phyloP scores from a whole-genome alignment of 2,329 filamentous ascomycete genomes.

The Arthrinium puccinioides region DNA sequence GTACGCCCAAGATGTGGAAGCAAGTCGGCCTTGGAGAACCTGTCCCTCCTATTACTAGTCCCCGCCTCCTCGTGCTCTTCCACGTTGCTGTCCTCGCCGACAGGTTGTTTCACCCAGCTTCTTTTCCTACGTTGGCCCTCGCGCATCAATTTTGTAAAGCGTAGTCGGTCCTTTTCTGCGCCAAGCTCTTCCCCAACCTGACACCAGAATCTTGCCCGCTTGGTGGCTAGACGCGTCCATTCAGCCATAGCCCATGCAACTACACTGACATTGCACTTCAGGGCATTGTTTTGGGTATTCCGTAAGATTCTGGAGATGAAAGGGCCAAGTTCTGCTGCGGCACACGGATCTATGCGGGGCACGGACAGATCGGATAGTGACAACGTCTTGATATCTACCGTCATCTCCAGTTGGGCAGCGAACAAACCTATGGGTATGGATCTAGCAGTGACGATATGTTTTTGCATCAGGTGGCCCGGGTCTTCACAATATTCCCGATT shows the following conservation, averaged over 20 bases:
- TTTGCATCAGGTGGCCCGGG: conserved; percentile 34
- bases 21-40: conserved; percentile 34
- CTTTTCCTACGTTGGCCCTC: conserved; percentile 16
- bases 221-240: conserved; percentile 55
- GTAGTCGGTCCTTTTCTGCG: conserved; percentile 22
- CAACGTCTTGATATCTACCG: conserved; percentile 45
- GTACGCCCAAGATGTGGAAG: conserved; percentile 46
- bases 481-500: conserved; percentile 14
- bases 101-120: conserved; percentile 10
- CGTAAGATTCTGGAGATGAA: conserved; percentile 39
- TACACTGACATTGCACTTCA: conserved; percentile 50
- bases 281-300: conserved; percentile 31
- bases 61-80: conserved; percentile 11
- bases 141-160: conserved; percentile 22
- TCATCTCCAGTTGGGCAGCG: conserved; percentile 48
- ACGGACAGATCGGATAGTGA: conserved; percentile 47
- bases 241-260: conserved; percentile 62
- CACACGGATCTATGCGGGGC: conserved; percentile 47
- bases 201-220: conserved; percentile 57
- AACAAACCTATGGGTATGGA: conserved; percentile 48
- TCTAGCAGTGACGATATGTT: conserved; percentile 48
- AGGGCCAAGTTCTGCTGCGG: conserved; percentile 48
- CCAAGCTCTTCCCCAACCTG: conserved; percentile 41
- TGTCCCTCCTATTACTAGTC: conserved; percentile 9
- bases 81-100: conserved; percentile 10